phyloP scores from a whole-genome alignment of 208 protist species.

The Wallacemonas sp. region DNA sequence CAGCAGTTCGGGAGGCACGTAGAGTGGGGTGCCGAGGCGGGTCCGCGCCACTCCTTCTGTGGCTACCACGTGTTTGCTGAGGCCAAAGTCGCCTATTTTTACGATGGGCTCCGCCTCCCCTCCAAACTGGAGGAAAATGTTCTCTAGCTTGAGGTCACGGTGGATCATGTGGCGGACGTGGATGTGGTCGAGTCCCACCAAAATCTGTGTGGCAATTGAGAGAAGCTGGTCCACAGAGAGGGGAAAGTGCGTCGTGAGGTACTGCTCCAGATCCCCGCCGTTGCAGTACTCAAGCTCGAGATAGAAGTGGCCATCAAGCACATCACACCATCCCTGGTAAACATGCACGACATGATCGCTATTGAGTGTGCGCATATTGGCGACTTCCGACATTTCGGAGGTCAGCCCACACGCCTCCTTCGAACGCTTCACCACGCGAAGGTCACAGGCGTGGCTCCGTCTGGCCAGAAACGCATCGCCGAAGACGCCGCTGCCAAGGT shows the following conservation, averaged over 20 bases:
- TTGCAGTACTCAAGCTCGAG: constrained; percentile 83
- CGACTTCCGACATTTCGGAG: constrained; percentile 32
- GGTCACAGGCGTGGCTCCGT: not conserved
- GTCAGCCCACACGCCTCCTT: constrained; percentile 14
- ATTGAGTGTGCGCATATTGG: constrained; percentile 44
- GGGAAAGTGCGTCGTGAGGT: constrained; percentile 38
- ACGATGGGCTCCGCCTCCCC: constrained; percentile 25
- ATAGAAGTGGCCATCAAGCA: constrained; percentile 32
- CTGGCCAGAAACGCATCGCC: constrained; percentile 46
- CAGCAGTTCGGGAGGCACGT: constrained; percentile 63
- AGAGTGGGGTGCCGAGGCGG: constrained; percentile 58
- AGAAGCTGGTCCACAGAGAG: constrained; percentile 41
- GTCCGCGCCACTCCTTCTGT: constrained; percentile 37
- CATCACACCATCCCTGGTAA: constrained; percentile 54
- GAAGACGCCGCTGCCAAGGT: constrained; percentile 43
- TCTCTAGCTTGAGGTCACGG: constrained; percentile 63
- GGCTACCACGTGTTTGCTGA: constrained; percentile 32
- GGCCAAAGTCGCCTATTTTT: constrained; percentile 82
- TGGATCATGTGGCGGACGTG: constrained; percentile 66
- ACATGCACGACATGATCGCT: constrained; percentile 62
- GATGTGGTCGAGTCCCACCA: constrained; percentile 74
- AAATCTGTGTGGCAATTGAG: constrained; percentile 57
- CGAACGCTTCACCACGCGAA: constrained; percentile 64
- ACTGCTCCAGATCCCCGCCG: constrained; percentile 48
- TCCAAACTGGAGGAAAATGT: constrained; percentile 50